These are phyloP conservation scores for Exophiala sideris DNA, from an alignment of 2,329 filamentous ascomycete genomes.

Conservation along the genomic window DNA sequence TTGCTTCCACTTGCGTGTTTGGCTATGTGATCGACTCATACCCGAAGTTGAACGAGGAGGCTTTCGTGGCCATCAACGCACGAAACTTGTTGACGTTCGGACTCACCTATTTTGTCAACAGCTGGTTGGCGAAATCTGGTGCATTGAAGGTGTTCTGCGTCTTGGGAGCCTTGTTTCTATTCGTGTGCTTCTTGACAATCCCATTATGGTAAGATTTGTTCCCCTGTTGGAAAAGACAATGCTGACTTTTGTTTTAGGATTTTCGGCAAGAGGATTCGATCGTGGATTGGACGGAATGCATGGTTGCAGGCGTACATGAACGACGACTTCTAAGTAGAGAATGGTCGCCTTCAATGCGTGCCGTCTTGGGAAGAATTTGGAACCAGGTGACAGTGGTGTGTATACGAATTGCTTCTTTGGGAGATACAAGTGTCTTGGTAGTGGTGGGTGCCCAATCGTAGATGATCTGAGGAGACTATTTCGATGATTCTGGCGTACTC, in stretches of 20 bases:
- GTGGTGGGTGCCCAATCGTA: too few relatives aligned
- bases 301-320: constrained; percentile 23
- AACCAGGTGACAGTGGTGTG: too few relatives aligned
- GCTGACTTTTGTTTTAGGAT: constrained; percentile 31
- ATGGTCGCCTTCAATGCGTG: neutral
- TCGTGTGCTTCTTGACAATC: constrained; percentile 46
- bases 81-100: constrained; percentile 42
- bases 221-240: neutral
- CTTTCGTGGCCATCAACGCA: constrained; percentile 52
- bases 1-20: constrained; percentile 48
- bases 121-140: constrained; percentile 40
- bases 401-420: too few relatives aligned
- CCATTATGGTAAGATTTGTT: constrained; percentile 39
- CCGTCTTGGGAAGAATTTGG: too few relatives aligned
- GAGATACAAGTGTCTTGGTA: too few relatives aligned
- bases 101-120: constrained; percentile 40
- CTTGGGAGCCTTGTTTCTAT: constrained; percentile 46
- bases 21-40: constrained; percentile 52
- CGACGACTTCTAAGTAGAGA: constrained; percentile 15
- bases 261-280: constrained; percentile 47
- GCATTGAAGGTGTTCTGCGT: constrained; percentile 39
- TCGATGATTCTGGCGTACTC: too few relatives aligned
- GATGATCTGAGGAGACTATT: too few relatives aligned
- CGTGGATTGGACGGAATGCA: constrained; percentile 43
- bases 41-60: constrained; percentile 47